A percentile compares a stretch with the other conserved stretches of the same genome.
Evolutionary conservation across 805 yeast genomes (phyloP).

Genomic region (Lipomyces starkeyi): DNA sequence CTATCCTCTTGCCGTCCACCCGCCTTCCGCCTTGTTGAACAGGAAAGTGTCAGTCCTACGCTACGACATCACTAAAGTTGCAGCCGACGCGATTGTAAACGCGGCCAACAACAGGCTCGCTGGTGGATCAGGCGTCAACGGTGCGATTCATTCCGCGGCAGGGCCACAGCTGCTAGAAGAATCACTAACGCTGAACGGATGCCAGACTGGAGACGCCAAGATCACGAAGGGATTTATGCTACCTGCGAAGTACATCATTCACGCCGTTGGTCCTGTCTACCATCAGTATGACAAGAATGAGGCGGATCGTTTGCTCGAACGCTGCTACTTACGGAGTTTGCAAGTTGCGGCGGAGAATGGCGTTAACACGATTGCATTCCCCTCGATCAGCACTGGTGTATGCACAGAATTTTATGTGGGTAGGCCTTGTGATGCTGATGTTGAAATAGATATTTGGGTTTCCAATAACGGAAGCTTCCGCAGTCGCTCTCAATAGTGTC

Average conservation of each 20-base stretch:
- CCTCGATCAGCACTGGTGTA: constrained; percentile 38
- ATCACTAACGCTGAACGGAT: constrained; percentile 27
- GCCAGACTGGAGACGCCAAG: constrained; percentile 36
- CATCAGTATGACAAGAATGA: background rate
- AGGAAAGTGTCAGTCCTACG: constrained; percentile 21
- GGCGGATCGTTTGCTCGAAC: constrained; percentile 14
- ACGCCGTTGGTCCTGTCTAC: constrained; percentile 35
- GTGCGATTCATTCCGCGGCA: constrained; percentile 35
- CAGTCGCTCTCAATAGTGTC: constrained; percentile 21
- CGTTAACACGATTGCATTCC: constrained; percentile 27
- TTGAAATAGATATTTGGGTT: constrained; percentile 27
- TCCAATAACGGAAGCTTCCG: constrained; percentile 24
- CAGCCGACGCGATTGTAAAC: constrained; percentile 36
- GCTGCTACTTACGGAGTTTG: constrained; percentile 25
- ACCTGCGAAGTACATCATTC: constrained; percentile 27
- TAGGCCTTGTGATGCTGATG: background rate
- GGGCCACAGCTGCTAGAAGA: constrained; percentile 28
- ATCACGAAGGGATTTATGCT: constrained; percentile 24
- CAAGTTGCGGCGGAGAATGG: constrained; percentile 26
- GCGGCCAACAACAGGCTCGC: constrained; percentile 32
- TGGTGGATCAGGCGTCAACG: constrained; percentile 35
- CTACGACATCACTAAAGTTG: constrained; percentile 29
- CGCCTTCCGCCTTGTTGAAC: constrained; percentile 17
- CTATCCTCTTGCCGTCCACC: background rate
- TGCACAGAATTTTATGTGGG: background rate